A percentile compares a stretch with the other conserved stretches of the same genome.
phyloP scores from a whole-genome alignment of 805 yeast species.

The Geotrichum ghanense region DNA sequence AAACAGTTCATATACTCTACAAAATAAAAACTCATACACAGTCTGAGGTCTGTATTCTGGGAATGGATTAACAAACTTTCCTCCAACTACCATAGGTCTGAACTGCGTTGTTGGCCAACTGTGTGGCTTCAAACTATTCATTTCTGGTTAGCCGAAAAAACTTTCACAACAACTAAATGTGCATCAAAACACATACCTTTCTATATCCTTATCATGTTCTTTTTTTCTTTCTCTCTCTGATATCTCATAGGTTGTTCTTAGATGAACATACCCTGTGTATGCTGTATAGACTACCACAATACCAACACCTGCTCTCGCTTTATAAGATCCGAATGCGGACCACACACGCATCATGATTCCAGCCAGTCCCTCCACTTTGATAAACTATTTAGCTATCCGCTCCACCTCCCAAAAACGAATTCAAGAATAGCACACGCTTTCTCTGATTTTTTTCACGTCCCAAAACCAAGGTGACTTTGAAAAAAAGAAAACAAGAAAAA shows the following conservation, averaged over 20 bases:
- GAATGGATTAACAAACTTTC: conserved; percentile 85
- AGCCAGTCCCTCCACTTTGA: not conserved
- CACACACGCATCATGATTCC: not conserved
- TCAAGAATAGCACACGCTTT: too few relatives aligned
- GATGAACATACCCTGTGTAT: conserved; percentile 51
- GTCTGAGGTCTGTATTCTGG: conserved; percentile 85
- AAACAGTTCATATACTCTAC: conserved; percentile 60
- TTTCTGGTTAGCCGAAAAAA: too few relatives aligned
- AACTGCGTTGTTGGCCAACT: conserved; percentile 24
- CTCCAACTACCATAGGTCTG: conserved; percentile 44
- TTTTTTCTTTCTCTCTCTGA: conserved; percentile 29
- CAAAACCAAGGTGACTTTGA: too few relatives aligned
- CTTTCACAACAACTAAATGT: not conserved
- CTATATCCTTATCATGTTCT: conserved; percentile 10
- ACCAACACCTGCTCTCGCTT: conserved; percentile 17
- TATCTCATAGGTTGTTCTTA: conserved; percentile 44
- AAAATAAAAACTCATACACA: conserved; percentile 67
- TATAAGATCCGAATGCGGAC: not conserved
- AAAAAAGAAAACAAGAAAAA: too few relatives aligned
- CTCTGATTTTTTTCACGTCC: too few relatives aligned
- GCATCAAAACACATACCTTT: not conserved
- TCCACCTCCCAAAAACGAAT: too few relatives aligned
- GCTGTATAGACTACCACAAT: conserved; percentile 40
- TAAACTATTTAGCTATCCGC: too few relatives aligned
- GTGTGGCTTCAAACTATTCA: conserved; percentile 10